phyloP scores from a whole-genome alignment of 2,329 filamentous ascomycete species.

The Neonectria magnoliae region DNA sequence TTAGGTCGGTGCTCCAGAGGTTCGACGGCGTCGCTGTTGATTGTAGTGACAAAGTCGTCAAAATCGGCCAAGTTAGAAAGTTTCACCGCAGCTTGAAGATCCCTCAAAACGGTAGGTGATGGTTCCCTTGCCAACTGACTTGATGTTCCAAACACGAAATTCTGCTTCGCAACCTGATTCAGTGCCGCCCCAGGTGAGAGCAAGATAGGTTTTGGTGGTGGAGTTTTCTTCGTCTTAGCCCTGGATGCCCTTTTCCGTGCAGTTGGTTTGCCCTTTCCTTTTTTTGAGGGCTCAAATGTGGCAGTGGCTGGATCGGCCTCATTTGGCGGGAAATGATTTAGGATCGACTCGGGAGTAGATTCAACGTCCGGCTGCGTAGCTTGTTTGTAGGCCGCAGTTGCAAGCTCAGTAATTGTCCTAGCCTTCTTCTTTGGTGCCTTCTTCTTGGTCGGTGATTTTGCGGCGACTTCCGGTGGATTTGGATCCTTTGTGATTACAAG shows the following conservation, averaged over 20 bases:
- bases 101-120: slow-evolving; percentile 71
- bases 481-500: slow-evolving; percentile 51
- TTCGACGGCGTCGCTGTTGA: slow-evolving; percentile 53
- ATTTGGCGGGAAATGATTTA: slow-evolving; percentile 52
- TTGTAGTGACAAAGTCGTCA: slow-evolving; percentile 51
- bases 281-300: slow-evolving; percentile 25
- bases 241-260: slow-evolving; percentile 46
- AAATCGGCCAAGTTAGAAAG: slow-evolving; percentile 61
- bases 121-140: slow-evolving; percentile 82
- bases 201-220: slow-evolving; percentile 60
- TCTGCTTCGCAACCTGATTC: slow-evolving; percentile 72
- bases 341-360: slow-evolving; percentile 51
- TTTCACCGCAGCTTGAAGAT: slow-evolving; percentile 70
- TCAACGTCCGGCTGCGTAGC: slow-evolving; percentile 46
- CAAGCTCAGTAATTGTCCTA: slow-evolving; percentile 80
- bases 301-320: slow-evolving; percentile 6
- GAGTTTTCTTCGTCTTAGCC: slow-evolving; percentile 52
- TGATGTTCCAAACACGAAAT: slow-evolving; percentile 86
- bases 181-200: slow-evolving; percentile 76
- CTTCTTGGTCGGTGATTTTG: slow-evolving; percentile 53
- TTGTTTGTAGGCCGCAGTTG: slow-evolving; percentile 73
- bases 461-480: slow-evolving; percentile 31
- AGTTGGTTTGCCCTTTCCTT: slow-evolving; percentile 47
- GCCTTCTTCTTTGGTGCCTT: slow-evolving; percentile 74
- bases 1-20: slow-evolving; percentile 48